Base-by-base conservation (phyloP, 768 basidiomycete genomes). In the Crassisporium funariophilum region DNA sequence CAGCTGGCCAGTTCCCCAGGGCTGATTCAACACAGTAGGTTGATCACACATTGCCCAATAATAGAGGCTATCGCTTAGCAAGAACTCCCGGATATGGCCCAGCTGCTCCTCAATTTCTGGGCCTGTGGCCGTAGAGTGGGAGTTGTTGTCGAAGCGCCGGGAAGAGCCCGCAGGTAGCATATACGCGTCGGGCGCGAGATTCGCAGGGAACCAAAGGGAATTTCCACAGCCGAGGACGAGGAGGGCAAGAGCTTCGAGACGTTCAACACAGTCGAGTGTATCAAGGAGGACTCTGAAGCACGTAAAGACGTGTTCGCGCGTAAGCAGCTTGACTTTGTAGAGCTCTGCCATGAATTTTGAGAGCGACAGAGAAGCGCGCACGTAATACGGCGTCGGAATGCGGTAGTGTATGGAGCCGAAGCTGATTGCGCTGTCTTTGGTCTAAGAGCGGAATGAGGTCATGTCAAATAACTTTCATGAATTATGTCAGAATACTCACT, bases 241-340 rank as follows among this genome's bases (percentile, higher is more conserved):
- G 25, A 44, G 41, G n/a, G 41, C 45, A 4, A 60, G 42, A 5
- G 54, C 60, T 21, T 59, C 55, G 3, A 55, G 25, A 35, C 59
- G 57, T 40, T 61, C 60, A 25, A 55, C 49, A n/a, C 57, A 58
- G 44, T 50, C 46, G 13, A 61, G 53, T 25, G 55, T 48, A 24
- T 52, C 49, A 25, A 61, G 42, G 20, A 61, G 41, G 16, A 53
- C 20, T 40, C 46, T 43, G 10, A 61, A 46, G 41, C 57, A 57
- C 48, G 50, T 52, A 35, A 41, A 49, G 31, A 61, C 46, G 33
- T 61, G 55, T 16, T 44, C 31, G 17, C 35, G 46, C 43, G 29
- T 42, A 24, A 61, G 47, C 10, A 61, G 11, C 17, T 35, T 31
- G 11, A 37, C 40, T 6, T 42, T 46, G 48, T 55, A 61, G 38